These are phyloP conservation scores for Trametes sanguinea DNA, from an alignment of 768 basidiomycete species.

Conservation along the genomic window DNA sequence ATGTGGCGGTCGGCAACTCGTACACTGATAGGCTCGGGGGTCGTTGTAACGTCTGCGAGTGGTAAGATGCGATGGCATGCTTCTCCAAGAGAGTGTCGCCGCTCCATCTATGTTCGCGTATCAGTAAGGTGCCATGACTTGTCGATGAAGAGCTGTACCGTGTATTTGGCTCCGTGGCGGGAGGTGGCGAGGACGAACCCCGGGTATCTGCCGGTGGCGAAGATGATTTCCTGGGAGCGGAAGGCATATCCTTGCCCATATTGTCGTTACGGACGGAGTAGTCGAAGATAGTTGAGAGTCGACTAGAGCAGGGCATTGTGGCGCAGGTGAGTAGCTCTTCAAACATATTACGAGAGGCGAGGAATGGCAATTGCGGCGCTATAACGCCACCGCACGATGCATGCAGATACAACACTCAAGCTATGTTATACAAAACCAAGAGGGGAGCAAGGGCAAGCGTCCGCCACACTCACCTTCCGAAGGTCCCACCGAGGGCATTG, in stretches of 20 bases:
- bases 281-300: background rate
- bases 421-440: too few relatives aligned
- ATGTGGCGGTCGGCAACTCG: conserved; percentile 23
- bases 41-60: background rate
- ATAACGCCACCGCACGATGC: background rate
- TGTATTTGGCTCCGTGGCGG: background rate
- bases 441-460: background rate
- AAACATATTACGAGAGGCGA: background rate
- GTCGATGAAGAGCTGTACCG: background rate
- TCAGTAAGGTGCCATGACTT: too few relatives aligned
- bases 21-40: conserved; percentile 20
- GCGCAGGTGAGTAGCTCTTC: conserved; percentile 9
- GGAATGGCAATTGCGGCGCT: background rate
- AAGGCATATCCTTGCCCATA: background rate
- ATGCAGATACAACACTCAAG: too few relatives aligned
- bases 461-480: conserved; percentile 22
- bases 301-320: conserved; percentile 5
- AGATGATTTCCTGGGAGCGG: background rate
- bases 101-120: background rate
- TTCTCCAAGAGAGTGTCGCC: background rate
- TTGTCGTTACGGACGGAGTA: too few relatives aligned
- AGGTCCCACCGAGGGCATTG: background rate
- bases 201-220: conserved; percentile 4
- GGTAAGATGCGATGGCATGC: conserved; percentile 10
- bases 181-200: conserved; percentile 1